Evolutionary conservation across 345 rosid genomes (phyloP).

Genomic region (Carallia pectinifolia): DNA sequence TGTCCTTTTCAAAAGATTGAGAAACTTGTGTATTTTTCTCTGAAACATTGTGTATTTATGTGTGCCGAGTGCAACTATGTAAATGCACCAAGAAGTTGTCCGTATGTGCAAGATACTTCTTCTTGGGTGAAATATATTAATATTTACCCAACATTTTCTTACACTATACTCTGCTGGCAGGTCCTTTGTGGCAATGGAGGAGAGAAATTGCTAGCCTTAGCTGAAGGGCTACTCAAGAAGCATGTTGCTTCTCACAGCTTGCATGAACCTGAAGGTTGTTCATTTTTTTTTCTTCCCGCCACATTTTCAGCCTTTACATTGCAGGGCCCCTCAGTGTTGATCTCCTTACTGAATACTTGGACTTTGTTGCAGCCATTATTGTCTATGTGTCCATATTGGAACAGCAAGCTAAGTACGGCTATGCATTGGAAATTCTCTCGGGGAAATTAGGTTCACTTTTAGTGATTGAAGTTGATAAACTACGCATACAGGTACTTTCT

Average conservation of each 20-base stretch:
- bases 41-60: not conserved
- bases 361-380: slow-evolving; percentile 66
- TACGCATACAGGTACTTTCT: slow-evolving; percentile 79
- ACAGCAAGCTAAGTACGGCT: slow-evolving; percentile 72
- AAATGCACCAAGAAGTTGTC: not conserved
- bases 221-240: slow-evolving; percentile 93
- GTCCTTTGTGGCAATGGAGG: slow-evolving; percentile 85
- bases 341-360: slow-evolving; percentile 15
- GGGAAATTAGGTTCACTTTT: slow-evolving; percentile 87
- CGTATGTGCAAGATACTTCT: not conserved
- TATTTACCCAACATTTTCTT: slow-evolving; percentile 21
- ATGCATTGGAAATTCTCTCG: slow-evolving; percentile 78
- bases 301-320: not conserved
- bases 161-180: slow-evolving; percentile 35
- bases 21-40: not conserved
- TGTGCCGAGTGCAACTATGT: not conserved
- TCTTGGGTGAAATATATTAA: not conserved
- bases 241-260: slow-evolving; percentile 83
- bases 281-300: not conserved
- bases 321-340: not conserved
- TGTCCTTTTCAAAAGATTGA: not conserved
- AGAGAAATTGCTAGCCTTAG: slow-evolving; percentile 76
- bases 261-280: slow-evolving; percentile 94
- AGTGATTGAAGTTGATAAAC: slow-evolving; percentile 84
- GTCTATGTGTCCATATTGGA: slow-evolving; percentile 91